These are phyloP conservation scores for Fennellomyces sp. DNA, from an alignment of 371 early-diverging fungal species.

Conservation along the genomic window DNA sequence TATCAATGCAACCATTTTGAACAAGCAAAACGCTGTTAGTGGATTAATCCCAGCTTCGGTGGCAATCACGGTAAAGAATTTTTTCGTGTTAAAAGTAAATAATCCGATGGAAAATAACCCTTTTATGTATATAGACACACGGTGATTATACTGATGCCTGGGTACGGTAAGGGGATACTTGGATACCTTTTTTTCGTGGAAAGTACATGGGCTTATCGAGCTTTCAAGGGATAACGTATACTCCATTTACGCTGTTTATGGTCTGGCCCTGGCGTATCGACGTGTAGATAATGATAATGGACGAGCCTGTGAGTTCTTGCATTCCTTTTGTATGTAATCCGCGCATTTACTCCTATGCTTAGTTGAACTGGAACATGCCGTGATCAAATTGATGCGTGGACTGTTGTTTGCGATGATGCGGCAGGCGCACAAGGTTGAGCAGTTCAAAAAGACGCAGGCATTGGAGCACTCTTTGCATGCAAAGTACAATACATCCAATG, in stretches of 20 bases:
- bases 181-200: not conserved
- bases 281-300: constrained; percentile 84
- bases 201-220: not conserved
- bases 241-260: constrained; percentile 89
- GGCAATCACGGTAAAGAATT: constrained; percentile 68
- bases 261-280: constrained; percentile 84
- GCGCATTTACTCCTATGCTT: not conserved
- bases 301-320: constrained; percentile 71
- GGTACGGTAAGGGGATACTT: constrained; percentile 70
- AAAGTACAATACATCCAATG: constrained; percentile 86
- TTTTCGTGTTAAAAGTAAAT: not conserved
- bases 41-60: constrained; percentile 92
- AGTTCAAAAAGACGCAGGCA: constrained; percentile 79
- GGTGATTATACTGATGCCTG: constrained; percentile 92
- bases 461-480: constrained; percentile 81
- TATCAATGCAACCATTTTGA: constrained; percentile 74
- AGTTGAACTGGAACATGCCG: constrained; percentile 87
- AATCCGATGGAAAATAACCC: no score
- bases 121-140: constrained; percentile 53
- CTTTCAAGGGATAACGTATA: constrained; percentile 87
- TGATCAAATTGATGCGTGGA: constrained; percentile 79
- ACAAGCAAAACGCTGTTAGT: constrained; percentile 80
- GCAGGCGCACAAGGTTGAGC: constrained; percentile 83
- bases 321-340: not conserved
- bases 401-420: constrained; percentile 88